Evolutionary conservation across 2,329 filamentous ascomycete species (phyloP).

Genomic region (Paecilomyces niveus): DNA sequence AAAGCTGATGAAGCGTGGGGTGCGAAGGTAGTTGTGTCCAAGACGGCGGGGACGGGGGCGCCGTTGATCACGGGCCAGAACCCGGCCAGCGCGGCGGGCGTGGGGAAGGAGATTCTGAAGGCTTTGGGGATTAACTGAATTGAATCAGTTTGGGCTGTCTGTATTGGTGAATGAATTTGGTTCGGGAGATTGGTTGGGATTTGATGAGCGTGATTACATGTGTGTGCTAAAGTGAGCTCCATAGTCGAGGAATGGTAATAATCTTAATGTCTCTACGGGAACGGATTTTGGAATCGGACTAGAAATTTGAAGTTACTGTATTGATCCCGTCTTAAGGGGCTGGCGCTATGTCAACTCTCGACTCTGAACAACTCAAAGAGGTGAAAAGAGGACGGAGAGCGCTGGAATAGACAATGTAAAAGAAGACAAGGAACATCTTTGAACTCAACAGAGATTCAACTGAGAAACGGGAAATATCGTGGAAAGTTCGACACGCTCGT

Average conservation of each 20-base stretch:
- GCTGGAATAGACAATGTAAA: not conserved
- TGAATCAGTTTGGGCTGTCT: not conserved
- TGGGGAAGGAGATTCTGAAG: conserved; percentile 39
- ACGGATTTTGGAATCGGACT: not conserved
- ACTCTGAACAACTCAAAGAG: not conserved
- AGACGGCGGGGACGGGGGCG: conserved; percentile 18
- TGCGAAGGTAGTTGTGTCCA: conserved; percentile 35
- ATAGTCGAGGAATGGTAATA: not conserved
- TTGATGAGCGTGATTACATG: not conserved
- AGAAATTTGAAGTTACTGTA: not conserved
- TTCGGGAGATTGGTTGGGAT: not conserved
- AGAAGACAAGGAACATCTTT: not conserved
- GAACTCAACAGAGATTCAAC: not conserved
- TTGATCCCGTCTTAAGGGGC: not conserved
- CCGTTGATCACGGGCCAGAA: conserved; percentile 45
- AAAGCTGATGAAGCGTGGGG: conserved; percentile 41
- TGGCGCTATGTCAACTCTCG: not conserved
- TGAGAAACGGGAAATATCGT: not conserved
- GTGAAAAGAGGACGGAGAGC: not conserved
- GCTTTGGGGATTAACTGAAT: conserved; percentile 11
- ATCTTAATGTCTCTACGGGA: not conserved
- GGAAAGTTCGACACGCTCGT: not conserved
- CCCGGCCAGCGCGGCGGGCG: conserved; percentile 35
- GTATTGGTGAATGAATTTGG: no score
- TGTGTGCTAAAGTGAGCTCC: not conserved